These are phyloP conservation scores for Phallus indusiatus DNA, from an alignment of 768 basidiomycete species.

Conservation along the genomic window DNA sequence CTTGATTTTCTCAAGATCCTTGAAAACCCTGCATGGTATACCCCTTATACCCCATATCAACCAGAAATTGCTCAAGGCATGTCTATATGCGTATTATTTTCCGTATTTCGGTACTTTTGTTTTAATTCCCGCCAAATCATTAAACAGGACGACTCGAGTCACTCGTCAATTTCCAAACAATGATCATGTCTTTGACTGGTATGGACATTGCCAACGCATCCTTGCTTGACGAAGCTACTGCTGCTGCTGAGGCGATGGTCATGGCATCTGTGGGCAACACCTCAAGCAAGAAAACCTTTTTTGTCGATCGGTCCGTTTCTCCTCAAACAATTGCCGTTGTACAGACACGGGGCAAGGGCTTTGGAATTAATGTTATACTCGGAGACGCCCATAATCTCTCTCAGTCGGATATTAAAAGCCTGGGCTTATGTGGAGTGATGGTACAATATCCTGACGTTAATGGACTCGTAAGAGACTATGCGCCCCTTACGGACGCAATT, in stretches of 20 bases:
- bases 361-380: slow-evolving; percentile 75
- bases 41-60: slow-evolving; percentile 92
- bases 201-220: slow-evolving; percentile 97
- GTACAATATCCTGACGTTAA: slow-evolving; percentile 93
- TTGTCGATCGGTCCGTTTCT: slow-evolving; percentile 74
- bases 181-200: slow-evolving; percentile 87
- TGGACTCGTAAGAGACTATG: slow-evolving; percentile 72
- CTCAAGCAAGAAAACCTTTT: slow-evolving; percentile 72
- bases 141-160: slow-evolving; percentile 83
- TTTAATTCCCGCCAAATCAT: neutral
- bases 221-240: slow-evolving; percentile 89
- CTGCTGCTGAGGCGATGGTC: slow-evolving; percentile 94
- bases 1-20: slow-evolving; percentile 41
- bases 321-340: slow-evolving; percentile 90
- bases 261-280: slow-evolving; percentile 69
- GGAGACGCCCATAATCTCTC: slow-evolving; percentile 47
- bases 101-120: neutral
- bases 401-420: slow-evolving; percentile 40
- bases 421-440: slow-evolving; percentile 75
- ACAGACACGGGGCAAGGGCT: slow-evolving; percentile 84
- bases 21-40: slow-evolving; percentile 99
- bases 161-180: slow-evolving; percentile 92
- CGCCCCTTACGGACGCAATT: slow-evolving; percentile 49
- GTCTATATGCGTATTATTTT: slow-evolving; percentile 10
- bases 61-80: slow-evolving; percentile 97